These are phyloP conservation scores for Pyrus communis DNA, from an alignment of 306 rosid species.

Conservation along the genomic window DNA sequence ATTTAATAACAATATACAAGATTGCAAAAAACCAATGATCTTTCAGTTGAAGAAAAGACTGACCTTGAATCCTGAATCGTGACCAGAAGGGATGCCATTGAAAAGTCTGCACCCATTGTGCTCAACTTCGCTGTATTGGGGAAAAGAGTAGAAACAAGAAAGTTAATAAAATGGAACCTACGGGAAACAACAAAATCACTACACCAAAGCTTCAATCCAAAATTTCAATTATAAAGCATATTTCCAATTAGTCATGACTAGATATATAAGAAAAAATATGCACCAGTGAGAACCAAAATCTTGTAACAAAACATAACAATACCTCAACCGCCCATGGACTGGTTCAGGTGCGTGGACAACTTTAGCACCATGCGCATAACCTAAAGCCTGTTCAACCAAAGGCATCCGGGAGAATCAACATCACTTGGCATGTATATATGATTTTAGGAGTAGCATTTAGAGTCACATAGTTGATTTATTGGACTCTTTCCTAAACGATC, in stretches of 20 bases:
- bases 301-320: conserved; percentile 11
- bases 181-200: background rate
- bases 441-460: background rate
- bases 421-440: background rate
- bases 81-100: conserved; percentile 77
- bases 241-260: background rate
- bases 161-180: background rate
- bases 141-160: background rate
- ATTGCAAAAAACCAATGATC: background rate
- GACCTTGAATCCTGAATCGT: conserved; percentile 86
- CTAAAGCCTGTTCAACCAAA: conserved; percentile 68
- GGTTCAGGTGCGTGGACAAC: conserved; percentile 92
- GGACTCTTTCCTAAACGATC: background rate
- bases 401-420: conserved; percentile 5
- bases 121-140: conserved; percentile 69
- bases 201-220: background rate
- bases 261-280: background rate
- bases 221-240: background rate
- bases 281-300: background rate
- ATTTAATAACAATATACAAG: background rate
- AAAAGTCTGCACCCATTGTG: conserved; percentile 78
- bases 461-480: background rate
- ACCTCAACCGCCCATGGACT: conserved; percentile 94
- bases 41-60: conserved; percentile 10
- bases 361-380: conserved; percentile 85